Percentiles rank a stretch among this genome's conserved stretches.
Evolutionary conservation across 225 moss, liverwort and hornwort species (phyloP).

Genomic region (Anthoceros angustus): DNA sequence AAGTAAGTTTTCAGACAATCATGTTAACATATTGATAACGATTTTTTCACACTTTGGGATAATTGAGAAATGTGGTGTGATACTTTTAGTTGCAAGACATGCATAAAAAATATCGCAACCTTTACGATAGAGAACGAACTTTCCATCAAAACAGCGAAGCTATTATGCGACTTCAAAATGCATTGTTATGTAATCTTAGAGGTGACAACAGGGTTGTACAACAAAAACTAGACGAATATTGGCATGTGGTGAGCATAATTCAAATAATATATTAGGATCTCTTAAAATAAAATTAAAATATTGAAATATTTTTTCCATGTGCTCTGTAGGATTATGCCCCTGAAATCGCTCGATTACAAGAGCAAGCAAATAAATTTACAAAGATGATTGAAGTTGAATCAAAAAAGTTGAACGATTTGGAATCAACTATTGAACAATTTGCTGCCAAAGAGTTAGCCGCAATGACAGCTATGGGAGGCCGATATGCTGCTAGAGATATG

Average conservation of each 20-base stretch:
- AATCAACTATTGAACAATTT: neutral
- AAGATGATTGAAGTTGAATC: slow-evolving; percentile 3
- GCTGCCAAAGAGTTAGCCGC: neutral
- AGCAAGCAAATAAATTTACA: slow-evolving; percentile 1
- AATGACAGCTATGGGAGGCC: neutral
- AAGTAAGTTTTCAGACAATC: neutral
- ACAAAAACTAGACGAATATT: neutral
- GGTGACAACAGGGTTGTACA: neutral
- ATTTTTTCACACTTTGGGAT: neutral
- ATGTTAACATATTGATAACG: neutral
- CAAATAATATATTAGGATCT: neutral
- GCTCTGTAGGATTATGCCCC: neutral
- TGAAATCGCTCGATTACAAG: neutral
- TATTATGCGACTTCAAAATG: slow-evolving; percentile 1
- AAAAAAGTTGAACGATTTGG: neutral
- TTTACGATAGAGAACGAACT: neutral
- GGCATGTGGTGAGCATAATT: neutral
- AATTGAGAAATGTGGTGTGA: neutral
- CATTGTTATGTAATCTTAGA: neutral
- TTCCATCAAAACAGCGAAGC: neutral
- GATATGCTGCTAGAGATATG: neutral
- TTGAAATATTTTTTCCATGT: neutral
- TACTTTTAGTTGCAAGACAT: neutral
- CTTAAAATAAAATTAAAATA: neutral
- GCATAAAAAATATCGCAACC: neutral